These are phyloP conservation scores for Coemansia sp. DNA, from an alignment of 192 early-diverging fungal species.

Conservation along the genomic window DNA sequence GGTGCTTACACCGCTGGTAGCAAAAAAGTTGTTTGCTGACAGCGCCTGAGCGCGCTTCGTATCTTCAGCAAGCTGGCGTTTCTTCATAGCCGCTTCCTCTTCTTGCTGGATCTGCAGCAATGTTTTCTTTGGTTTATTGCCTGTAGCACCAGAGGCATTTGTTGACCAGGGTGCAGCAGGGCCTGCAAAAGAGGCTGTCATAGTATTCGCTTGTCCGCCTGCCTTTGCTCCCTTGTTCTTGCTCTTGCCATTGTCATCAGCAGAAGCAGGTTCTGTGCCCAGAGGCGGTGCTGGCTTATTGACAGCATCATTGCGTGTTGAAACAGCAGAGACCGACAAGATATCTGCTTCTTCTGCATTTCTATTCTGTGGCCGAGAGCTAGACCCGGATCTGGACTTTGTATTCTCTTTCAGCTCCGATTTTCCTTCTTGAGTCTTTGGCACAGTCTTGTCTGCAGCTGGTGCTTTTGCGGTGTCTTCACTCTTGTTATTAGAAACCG, in stretches of 20 bases:
- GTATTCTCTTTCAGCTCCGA: background rate
- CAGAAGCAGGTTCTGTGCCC: background rate
- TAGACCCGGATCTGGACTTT: background rate
- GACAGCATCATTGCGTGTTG: background rate
- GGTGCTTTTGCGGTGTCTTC: background rate
- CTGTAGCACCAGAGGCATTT: slow-evolving; percentile 8
- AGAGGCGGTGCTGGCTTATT: background rate
- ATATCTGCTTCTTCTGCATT: background rate
- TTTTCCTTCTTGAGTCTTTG: background rate
- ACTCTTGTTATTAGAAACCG: background rate
- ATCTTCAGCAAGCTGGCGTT: slow-evolving; percentile 29
- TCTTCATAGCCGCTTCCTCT: slow-evolving; percentile 39
- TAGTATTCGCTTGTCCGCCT: background rate
- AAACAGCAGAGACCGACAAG: background rate
- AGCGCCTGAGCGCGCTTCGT: slow-evolving; percentile 17
- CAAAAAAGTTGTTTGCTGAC: background rate
- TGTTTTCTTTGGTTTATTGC: slow-evolving; percentile 49
- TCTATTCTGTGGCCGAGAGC: background rate
- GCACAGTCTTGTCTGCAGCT: background rate
- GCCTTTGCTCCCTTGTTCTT: background rate
- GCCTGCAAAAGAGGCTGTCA: background rate
- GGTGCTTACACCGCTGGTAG: slow-evolving; percentile 7
- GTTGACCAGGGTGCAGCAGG: slow-evolving; percentile 45
- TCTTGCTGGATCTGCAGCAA: slow-evolving; percentile 56
- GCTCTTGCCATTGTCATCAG: background rate